These are phyloP conservation scores for Cryphonectria naterciae DNA, from an alignment of 2,329 filamentous ascomycete species.

Conservation along the genomic window DNA sequence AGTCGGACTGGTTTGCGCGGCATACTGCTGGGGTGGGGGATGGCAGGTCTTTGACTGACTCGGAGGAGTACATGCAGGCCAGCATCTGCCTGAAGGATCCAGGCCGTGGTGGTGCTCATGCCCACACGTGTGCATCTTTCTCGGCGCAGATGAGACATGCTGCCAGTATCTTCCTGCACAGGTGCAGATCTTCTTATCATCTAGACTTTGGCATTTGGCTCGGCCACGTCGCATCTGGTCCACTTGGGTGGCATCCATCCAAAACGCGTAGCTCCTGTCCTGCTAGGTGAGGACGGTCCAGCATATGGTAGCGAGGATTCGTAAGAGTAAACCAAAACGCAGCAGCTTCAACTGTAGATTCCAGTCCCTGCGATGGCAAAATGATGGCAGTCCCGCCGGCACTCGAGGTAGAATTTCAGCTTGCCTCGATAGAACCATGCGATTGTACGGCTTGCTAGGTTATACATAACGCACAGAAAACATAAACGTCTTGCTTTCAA, in stretches of 20 bases:
- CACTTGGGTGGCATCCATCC: background rate
- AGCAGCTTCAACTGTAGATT: background rate
- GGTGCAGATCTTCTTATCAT: background rate
- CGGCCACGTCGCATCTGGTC: background rate
- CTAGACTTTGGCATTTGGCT: background rate
- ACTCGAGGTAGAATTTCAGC: background rate
- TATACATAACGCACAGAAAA: background rate
- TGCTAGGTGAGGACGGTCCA: background rate
- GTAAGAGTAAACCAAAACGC: background rate
- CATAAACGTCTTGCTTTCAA: too few relatives aligned
- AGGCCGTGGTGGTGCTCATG: background rate
- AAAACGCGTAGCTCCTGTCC: background rate
- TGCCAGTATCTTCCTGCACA: background rate
- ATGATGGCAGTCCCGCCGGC: background rate
- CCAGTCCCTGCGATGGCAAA: background rate
- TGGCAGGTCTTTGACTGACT: background rate
- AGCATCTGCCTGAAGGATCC: background rate
- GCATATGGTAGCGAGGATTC: background rate
- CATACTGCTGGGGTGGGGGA: background rate
- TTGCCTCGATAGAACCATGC: background rate
- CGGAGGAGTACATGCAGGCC: background rate
- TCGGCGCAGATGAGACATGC: background rate
- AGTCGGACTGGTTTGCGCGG: background rate
- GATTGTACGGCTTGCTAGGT: background rate
- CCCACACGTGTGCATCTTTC: background rate